A percentile compares a stretch with the other conserved stretches of the same genome.
These are phyloP conservation scores for Tolypocladium guangdongense DNA, from an alignment of 2,329 filamentous ascomycete species.

Conservation along the genomic window DNA sequence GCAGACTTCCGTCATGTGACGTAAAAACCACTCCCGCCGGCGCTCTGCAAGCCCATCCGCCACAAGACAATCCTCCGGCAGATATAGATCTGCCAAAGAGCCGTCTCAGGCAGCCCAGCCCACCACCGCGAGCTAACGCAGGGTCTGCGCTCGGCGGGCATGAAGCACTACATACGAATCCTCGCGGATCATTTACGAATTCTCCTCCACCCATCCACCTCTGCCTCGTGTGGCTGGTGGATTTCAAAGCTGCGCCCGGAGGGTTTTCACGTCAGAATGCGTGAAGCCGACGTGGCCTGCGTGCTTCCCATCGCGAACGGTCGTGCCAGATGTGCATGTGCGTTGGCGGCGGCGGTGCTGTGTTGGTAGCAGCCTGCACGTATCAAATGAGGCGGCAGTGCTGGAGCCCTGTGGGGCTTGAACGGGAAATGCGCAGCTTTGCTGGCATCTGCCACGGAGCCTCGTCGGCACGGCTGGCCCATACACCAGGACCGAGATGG, in stretches of 20 bases:
- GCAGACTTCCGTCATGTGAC: not conserved
- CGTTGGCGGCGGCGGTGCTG: not conserved
- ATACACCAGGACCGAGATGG: not conserved
- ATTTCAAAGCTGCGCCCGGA: not conserved
- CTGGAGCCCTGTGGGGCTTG: not conserved
- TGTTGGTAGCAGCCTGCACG: not conserved
- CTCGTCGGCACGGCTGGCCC: not conserved
- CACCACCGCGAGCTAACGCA: not conserved
- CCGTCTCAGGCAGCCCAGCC: not conserved
- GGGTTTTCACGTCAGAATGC: not conserved
- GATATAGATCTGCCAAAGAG: not conserved
- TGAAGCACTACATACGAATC: constrained; percentile 24
- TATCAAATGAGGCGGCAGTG: not conserved
- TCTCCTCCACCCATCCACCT: constrained; percentile 1
- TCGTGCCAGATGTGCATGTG: not conserved
- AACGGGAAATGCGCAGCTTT: not conserved
- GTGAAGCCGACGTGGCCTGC: not conserved
- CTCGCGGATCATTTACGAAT: constrained; percentile 25
- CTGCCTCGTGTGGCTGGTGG: not conserved
- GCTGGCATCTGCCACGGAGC: not conserved
- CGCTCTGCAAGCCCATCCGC: not conserved
- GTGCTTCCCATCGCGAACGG: not conserved
- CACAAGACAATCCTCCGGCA: not conserved
- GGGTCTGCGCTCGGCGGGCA: not conserved
- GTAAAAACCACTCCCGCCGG: too few species aligned